A percentile compares a stretch with the other conserved stretches of the same genome.
These are phyloP conservation scores for Penicillium soppii DNA, from an alignment of 495 filamentous ascomycete genomes.

Conservation along the genomic window DNA sequence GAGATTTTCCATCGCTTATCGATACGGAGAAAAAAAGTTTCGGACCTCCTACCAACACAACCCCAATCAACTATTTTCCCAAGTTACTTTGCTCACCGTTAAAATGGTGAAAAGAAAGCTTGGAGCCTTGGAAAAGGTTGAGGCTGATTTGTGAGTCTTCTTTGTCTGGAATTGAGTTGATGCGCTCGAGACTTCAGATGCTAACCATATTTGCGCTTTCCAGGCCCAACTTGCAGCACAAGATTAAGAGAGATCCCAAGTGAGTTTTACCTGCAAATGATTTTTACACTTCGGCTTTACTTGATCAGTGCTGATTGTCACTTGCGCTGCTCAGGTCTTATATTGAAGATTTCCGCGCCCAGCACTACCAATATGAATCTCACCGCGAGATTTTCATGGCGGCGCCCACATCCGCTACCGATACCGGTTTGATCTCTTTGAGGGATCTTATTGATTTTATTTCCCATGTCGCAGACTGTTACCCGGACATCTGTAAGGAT, in stretches of 20 bases:
- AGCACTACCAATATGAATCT: slow-evolving; percentile 90
- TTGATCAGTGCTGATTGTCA: slow-evolving; percentile 1
- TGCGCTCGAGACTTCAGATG: slow-evolving; percentile 26
- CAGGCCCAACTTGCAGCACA: slow-evolving; percentile 83
- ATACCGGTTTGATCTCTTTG: slow-evolving; percentile 73
- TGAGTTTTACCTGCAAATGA: slow-evolving; percentile 38
- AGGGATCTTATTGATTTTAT: slow-evolving; percentile 86
- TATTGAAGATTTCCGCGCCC: slow-evolving; percentile 77
- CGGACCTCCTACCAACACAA: slow-evolving; percentile 17
- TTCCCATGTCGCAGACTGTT: slow-evolving; percentile 91
- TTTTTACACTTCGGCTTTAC: neutral
- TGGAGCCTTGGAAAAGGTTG: slow-evolving; percentile 89
- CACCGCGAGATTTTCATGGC: slow-evolving; percentile 87
- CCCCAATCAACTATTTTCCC: slow-evolving; percentile 19
- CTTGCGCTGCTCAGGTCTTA: slow-evolving; percentile 59
- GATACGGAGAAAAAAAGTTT: slow-evolving; percentile 49
- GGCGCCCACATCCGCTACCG: slow-evolving; percentile 72
- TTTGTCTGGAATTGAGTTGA: slow-evolving; percentile 12
- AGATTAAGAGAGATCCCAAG: slow-evolving; percentile 80
- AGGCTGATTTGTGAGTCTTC: slow-evolving; percentile 71
- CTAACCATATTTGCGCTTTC: slow-evolving; percentile 18
- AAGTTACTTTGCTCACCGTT: slow-evolving; percentile 8
- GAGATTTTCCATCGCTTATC: slow-evolving; percentile 38
- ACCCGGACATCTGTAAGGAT: slow-evolving; percentile 70
- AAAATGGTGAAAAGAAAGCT: slow-evolving; percentile 82